Evolutionary conservation across 495 filamentous ascomycete species (phyloP), one percentile per base, ranked within the genome.

Genomic region (Penicillium antarcticum): DNA sequence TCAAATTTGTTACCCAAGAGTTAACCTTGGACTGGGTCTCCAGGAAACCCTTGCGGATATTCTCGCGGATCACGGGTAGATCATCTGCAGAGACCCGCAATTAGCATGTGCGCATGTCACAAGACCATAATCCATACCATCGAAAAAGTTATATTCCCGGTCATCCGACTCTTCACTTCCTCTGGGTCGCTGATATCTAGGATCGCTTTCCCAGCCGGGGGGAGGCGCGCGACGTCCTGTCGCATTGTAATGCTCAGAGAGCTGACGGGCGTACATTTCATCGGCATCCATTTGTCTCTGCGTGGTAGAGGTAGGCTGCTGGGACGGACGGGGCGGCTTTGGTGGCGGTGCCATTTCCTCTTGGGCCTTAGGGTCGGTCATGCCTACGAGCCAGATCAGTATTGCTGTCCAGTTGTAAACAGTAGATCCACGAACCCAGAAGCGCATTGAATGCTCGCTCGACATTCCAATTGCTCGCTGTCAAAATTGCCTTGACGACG

Each of bases 391-490:
- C 21, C 13, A 52, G 45, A 32, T 56, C 46, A 45, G 24, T 48
- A 33, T 29, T 29, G 5, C 37, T 14, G 44, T 26, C n/a, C 35
- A 13, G 26, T n/a, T 5, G 19, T 13, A 40, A 23, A 16, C 8
- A 32, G 29, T 18, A 11, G 11, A 18, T 33, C 10, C 39, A 60
- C 81, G 48, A 71, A 90, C 90, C 86, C 19, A 98, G 78, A 7
- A 99, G 81, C 23, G 95, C 94, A 73, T 96, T 94, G 74, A 97
- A 97, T 34, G 94, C 94, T 11, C 91, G 88, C 64, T 99, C 94
- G 37, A 99, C 83, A 57, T 86, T 81, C 37, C 89, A 94, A 55
- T 86, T 80, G 66, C 92, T 96, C 8, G 94, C 94, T 11, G 75
- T 73, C 48, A 99, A 72, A 8, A 98, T 88, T 13, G 94, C 94